Evolutionary conservation across 345 rosid species (phyloP).

Genomic region (Salix dunnii): DNA sequence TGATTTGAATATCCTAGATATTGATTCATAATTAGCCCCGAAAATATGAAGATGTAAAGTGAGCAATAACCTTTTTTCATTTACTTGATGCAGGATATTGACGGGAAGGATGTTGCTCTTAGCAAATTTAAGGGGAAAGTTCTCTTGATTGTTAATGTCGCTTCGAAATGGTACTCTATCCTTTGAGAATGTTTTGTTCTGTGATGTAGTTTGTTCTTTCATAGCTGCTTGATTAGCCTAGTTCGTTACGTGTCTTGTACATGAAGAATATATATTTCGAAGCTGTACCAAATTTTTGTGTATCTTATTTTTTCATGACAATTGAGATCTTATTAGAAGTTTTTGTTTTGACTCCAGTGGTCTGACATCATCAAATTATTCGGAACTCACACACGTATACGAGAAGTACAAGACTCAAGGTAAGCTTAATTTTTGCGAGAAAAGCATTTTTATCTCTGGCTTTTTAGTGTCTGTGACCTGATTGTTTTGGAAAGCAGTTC

Average conservation of each 20-base stretch:
- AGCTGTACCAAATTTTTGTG: background rate
- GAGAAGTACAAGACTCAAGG: conserved; percentile 34
- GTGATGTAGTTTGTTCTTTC: background rate
- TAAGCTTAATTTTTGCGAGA: conserved; percentile 4
- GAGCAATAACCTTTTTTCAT: background rate
- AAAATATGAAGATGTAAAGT: background rate
- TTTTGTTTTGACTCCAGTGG: conserved; percentile 14
- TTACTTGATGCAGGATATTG: conserved; percentile 21
- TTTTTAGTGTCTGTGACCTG: background rate
- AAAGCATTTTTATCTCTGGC: background rate
- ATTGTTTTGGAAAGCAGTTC: background rate
- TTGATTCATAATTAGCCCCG: background rate
- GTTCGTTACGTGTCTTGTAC: background rate
- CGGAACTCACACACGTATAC: conserved; percentile 27
- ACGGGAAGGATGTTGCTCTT: conserved; percentile 22
- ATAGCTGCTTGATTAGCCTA: background rate
- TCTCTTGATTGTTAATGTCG: conserved; percentile 31
- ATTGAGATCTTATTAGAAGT: background rate
- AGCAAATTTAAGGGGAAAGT: conserved; percentile 32
- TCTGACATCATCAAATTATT: conserved; percentile 29
- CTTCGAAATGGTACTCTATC: conserved; percentile 27
- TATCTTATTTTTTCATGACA: background rate
- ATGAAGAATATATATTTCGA: background rate
- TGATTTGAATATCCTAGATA: background rate
- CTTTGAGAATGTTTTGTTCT: background rate